phyloP scores from a whole-genome alignment of 805 yeast species.

The Lachancea sp. region DNA sequence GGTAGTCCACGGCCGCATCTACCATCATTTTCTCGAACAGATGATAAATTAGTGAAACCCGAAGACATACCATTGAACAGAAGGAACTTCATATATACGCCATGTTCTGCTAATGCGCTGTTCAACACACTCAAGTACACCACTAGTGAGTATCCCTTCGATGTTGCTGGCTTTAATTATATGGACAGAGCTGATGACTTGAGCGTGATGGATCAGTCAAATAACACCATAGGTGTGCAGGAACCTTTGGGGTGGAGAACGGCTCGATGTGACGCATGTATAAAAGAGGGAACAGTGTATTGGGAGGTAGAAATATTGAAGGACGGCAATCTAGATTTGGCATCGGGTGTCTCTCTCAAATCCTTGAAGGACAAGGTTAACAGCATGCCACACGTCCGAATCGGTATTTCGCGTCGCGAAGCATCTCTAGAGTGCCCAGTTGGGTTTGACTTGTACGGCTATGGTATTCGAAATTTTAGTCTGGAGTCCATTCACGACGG shows the following conservation, averaged over 20 bases:
- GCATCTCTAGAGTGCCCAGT: conserved; percentile 91
- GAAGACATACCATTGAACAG: conserved; percentile 81
- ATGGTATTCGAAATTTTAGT: conserved; percentile 74
- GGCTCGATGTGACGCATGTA: conserved; percentile 63
- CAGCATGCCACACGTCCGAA: conserved; percentile 53
- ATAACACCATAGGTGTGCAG: conserved; percentile 39
- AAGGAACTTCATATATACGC: conserved; percentile 73
- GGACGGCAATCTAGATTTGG: conserved; percentile 32
- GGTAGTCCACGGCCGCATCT: conserved; percentile 17
- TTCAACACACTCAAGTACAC: conserved; percentile 55
- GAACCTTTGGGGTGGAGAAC: conserved; percentile 75
- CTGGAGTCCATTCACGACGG: conserved; percentile 66
- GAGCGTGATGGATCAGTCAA: conserved; percentile 30
- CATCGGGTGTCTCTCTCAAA: conserved; percentile 17
- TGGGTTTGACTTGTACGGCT: conserved; percentile 91
- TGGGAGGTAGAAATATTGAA: conserved; percentile 62
- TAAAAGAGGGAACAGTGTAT: conserved; percentile 74
- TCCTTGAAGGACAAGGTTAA: conserved; percentile 27
- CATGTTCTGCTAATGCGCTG: conserved; percentile 65
- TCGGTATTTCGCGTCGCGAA: conserved; percentile 81
- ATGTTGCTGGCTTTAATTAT: conserved; percentile 23
- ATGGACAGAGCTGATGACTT: conserved; percentile 62
- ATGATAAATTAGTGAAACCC: conserved; percentile 20
- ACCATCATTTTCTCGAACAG: conserved; percentile 17
- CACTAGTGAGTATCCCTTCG: conserved; percentile 68